Percentiles rank a stretch among this genome's conserved stretches.
Conservation (phyloP, 2,329 filamentous ascomycete genomes). For the Metarhizium humberi region DNA sequence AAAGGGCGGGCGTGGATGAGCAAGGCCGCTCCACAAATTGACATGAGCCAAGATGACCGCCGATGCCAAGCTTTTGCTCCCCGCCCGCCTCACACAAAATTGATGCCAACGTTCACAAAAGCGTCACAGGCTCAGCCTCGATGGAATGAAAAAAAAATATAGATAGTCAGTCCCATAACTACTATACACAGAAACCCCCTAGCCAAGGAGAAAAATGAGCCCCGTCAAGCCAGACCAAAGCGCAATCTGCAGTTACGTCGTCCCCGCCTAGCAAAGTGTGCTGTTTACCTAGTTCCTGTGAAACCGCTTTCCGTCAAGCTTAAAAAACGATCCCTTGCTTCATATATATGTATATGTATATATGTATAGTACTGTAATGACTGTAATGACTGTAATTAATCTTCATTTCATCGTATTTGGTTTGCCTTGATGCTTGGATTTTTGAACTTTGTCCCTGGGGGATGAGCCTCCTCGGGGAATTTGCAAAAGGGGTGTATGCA, state of each 20-base stretch:
- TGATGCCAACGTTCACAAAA: too few species aligned
- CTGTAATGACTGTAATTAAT: neutral
- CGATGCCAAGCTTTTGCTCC: too few species aligned
- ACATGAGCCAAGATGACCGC: too few species aligned
- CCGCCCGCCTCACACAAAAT: too few species aligned
- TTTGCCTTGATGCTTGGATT: conserved; percentile 25
- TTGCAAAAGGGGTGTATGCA: conserved; percentile 48
- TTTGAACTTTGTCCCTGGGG: conserved; percentile 45
- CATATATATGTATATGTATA: neutral
- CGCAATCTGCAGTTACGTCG: neutral
- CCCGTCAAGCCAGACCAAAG: neutral
- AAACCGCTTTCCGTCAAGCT: neutral
- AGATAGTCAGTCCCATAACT: too few species aligned
- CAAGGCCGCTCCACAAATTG: too few species aligned
- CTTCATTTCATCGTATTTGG: conserved; percentile 6
- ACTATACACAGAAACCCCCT: too few species aligned
- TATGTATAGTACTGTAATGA: neutral
- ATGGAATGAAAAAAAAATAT: too few species aligned
- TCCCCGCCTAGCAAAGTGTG: neutral
- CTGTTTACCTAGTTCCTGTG: too few species aligned
- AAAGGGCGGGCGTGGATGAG: too few species aligned
- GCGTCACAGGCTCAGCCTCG: too few species aligned
- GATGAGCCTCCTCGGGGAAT: conserved; percentile 43
- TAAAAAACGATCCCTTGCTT: neutral
- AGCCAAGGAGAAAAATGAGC: neutral